Base-by-base conservation (phyloP, 2,329 filamentous ascomycete genomes). In the Leptographium radiaticola region DNA sequence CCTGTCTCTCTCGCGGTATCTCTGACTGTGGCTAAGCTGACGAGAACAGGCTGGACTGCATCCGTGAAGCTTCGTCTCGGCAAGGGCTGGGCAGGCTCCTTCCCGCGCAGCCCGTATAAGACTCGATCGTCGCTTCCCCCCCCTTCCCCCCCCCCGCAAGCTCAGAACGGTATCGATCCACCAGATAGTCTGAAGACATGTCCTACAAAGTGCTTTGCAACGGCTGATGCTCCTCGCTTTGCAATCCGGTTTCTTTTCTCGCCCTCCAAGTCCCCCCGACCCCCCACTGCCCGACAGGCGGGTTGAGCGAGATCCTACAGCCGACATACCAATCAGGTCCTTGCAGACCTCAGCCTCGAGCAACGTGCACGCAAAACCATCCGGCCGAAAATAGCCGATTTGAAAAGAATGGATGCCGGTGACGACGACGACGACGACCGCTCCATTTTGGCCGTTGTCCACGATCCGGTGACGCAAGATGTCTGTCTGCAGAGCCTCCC, bases 401-500 rank as follows among this genome's bases (percentile, higher is more conserved):
- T 1, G 31, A 10, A 11, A 7, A 20, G 33, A 34, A 20, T 20
- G 42, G 42, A 49, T 4, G 48, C 7, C 30, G 25, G 18, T 12
- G 49, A 44, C 5, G 49, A 51, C 16, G 52, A 44, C 25, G 53
- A 44, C 33, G 55, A 54, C 38, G 45, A 34, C 51, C 47, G 36
- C 43, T 40, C 44, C 20, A 54, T 58, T 36, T 5, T 47, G 33
- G 56, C 57, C 15, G 48, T 57, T 13, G 49, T 49, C 8, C 55
- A 58, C 40, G 48, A 58, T n/a, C 44, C 52, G 11, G 30, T 45
- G 18, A 47, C 47, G 16, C 16, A 53, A 7, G 40, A 9, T 12
- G 53, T 62, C 15, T 38, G 36, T 1, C 43, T 59, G 11, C 40
- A 48, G 11, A 47, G 20, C 6, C 44, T 58, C 3, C 59, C 60